phyloP scores from a whole-genome alignment of 2,329 filamentous ascomycete genomes.

The Neurospora crassa region DNA sequence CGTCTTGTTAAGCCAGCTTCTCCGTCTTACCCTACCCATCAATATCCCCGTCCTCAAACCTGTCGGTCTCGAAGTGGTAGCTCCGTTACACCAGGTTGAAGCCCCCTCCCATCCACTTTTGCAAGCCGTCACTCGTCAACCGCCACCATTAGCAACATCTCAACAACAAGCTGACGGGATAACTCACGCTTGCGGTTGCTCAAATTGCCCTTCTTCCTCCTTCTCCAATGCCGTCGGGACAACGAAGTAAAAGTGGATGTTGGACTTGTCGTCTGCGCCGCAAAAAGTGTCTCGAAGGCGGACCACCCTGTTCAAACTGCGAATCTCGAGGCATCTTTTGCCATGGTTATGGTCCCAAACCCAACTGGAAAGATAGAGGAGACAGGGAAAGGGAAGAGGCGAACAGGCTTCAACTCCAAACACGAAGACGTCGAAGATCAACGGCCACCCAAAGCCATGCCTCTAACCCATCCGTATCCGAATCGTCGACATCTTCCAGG shows the following conservation, averaged over 20 bases:
- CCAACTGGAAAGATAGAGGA: slow-evolving; percentile 2
- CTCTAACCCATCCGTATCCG: not conserved
- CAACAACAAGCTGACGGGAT: not conserved
- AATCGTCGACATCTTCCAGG: not conserved
- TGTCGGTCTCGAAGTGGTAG: not conserved
- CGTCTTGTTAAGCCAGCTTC: no score
- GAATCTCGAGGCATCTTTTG: slow-evolving; percentile 1
- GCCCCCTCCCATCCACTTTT: not conserved
- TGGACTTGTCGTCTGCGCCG: slow-evolving; percentile 3
- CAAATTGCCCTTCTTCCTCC: not conserved
- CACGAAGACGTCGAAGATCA: slow-evolving; percentile 1
- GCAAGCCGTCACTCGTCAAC: not conserved
- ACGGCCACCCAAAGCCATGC: not conserved
- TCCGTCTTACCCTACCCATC: not conserved
- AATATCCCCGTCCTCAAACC: not conserved
- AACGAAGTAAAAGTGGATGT: slow-evolving; percentile 4
- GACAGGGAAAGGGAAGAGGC: slow-evolving; percentile 2
- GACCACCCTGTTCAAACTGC: not conserved
- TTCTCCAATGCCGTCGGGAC: not conserved
- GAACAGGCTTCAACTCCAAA: not conserved
- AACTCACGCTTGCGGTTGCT: not conserved
- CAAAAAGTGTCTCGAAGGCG: slow-evolving; percentile 4
- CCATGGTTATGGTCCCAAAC: slow-evolving; percentile 2
- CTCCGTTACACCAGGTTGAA: not conserved
- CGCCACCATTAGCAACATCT: not conserved